Conservation (phyloP, 73 alveolate genomes). For the Urostyla sp. region DNA sequence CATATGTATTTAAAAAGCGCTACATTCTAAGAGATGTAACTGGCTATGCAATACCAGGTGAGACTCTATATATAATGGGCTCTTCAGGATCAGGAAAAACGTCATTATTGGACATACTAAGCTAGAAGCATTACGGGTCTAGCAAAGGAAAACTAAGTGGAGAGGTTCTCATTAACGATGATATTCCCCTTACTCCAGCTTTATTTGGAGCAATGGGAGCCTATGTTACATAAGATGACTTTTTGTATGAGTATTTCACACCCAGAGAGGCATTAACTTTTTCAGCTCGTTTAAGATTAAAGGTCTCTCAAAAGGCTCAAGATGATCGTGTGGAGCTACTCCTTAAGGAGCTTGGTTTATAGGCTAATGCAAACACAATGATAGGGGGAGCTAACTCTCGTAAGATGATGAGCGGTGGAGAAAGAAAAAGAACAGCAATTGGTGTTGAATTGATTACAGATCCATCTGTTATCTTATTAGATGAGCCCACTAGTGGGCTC, state of each 20-base stretch:
- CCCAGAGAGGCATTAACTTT: constrained; percentile 74
- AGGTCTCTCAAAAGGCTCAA: constrained; percentile 19
- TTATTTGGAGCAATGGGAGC: constrained; percentile 49
- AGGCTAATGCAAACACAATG: constrained; percentile 43
- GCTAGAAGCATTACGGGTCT: too few species aligned
- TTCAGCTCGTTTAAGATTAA: constrained; percentile 61
- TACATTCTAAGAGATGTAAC: constrained; percentile 19
- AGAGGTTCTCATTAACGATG: not conserved
- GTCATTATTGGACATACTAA: constrained; percentile 44
- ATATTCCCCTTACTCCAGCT: not conserved
- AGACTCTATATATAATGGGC: constrained; percentile 66
- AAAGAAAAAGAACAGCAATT: constrained; percentile 63
- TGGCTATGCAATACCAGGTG: constrained; percentile 63
- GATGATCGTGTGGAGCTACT: constrained; percentile 62
- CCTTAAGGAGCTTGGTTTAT: constrained; percentile 47
- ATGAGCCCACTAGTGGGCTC: constrained; percentile 74
- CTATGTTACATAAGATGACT: constrained; percentile 84
- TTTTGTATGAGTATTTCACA: constrained; percentile 68
- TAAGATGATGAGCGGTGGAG: constrained; percentile 63
- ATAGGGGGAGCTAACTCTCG: constrained; percentile 62
- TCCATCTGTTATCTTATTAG: constrained; percentile 59
- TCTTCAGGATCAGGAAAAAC: constrained; percentile 75
- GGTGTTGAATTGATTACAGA: constrained; percentile 72
- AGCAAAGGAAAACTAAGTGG: not conserved
- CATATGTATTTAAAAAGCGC: too few species aligned